These are phyloP conservation scores for Xylaria sp. DNA, from an alignment of 2,329 filamentous ascomycete species.

Conservation along the genomic window DNA sequence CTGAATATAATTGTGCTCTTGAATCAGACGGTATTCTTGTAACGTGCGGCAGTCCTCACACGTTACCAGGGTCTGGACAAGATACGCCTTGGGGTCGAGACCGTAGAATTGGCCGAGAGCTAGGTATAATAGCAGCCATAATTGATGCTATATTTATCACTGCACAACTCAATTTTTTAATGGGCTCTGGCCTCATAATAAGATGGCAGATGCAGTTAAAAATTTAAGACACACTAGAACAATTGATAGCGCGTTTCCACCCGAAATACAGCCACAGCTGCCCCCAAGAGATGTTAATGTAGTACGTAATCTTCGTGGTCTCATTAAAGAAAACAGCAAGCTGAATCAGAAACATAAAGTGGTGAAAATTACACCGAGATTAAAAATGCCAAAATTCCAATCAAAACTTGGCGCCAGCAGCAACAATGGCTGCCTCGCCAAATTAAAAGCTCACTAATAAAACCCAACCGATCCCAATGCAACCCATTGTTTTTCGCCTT, in stretches of 20 bases:
- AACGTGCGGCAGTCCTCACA: no score
- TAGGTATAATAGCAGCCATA: no score
- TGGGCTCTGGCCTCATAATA: not conserved
- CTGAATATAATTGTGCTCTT: not conserved
- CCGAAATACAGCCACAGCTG: not conserved
- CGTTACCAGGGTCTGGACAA: not conserved
- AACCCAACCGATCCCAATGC: conserved; percentile 27
- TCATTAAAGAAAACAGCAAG: conserved; percentile 23
- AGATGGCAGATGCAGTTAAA: not conserved
- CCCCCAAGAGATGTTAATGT: not conserved
- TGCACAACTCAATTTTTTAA: not conserved
- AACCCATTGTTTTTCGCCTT: conserved; percentile 22
- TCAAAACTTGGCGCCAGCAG: conserved; percentile 4
- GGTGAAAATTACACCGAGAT: not conserved
- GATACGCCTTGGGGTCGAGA: not conserved
- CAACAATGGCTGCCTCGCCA: not conserved
- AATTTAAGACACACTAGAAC: not conserved
- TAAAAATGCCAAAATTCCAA: not conserved
- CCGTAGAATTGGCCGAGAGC: no score
- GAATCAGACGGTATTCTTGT: no score
- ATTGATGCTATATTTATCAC: no score
- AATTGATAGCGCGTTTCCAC: not conserved
- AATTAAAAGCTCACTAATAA: conserved; percentile 17
- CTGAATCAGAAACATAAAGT: conserved; percentile 5
- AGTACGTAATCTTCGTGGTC: conserved; percentile 26